Conservation (phyloP, 2,329 filamentous ascomycete species). For the Aspergillus glaucus region DNA sequence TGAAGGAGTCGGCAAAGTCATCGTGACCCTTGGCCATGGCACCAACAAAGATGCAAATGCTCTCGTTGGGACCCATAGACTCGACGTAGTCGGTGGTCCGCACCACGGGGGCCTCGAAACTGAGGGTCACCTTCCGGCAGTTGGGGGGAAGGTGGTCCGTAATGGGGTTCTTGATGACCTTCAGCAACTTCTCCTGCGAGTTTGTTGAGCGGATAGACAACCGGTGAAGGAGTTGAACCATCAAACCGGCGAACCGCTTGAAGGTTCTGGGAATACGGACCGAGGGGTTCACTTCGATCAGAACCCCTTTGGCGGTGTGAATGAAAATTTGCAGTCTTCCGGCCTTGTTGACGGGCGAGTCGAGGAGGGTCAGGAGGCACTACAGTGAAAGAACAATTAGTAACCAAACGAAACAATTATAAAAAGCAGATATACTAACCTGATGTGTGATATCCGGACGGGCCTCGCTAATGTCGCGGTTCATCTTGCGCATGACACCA, state of each 20-base stretch:
- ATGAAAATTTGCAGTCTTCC: slow-evolving; percentile 98
- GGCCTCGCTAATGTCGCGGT: slow-evolving; percentile 94
- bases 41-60: slow-evolving; percentile 94
- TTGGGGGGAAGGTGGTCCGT: slow-evolving; percentile 94
- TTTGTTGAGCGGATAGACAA: slow-evolving; percentile 94
- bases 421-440: slow-evolving; percentile 51
- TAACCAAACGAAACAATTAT: slow-evolving; percentile 5
- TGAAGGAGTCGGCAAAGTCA: slow-evolving; percentile 88
- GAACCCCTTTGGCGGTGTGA: slow-evolving; percentile 90
- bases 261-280: slow-evolving; percentile 97
- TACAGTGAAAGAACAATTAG: slow-evolving; percentile 35
- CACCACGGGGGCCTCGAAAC: slow-evolving; percentile 84
- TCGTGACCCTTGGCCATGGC: slow-evolving; percentile 97
- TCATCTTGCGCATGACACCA: slow-evolving; percentile 99
- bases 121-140: slow-evolving; percentile 94
- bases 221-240: slow-evolving; percentile 95
- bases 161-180: slow-evolving; percentile 97
- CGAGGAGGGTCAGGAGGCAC: slow-evolving; percentile 94
- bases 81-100: slow-evolving; percentile 85
- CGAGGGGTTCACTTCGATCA: slow-evolving; percentile 97
- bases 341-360: slow-evolving; percentile 98
- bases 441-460: slow-evolving; percentile 97
- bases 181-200: slow-evolving; percentile 93
- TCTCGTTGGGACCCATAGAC: slow-evolving; percentile 71
- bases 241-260: slow-evolving; percentile 96